phyloP scores from a whole-genome alignment of 176 grass and related monocot species.

The Rhipidocladum racemiflorum region DNA sequence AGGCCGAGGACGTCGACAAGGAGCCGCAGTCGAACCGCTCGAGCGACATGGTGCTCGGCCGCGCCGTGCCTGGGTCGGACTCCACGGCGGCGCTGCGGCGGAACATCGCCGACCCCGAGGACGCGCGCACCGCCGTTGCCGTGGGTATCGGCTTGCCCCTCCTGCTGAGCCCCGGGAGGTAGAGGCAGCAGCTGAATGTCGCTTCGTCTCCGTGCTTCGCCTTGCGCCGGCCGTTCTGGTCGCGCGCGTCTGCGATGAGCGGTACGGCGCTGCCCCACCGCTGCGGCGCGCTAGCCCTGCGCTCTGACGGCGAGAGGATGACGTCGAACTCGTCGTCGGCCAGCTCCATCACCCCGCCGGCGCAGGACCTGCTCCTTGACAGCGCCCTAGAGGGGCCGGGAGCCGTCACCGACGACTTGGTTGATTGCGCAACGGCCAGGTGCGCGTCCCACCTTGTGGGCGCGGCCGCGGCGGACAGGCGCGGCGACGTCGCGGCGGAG shows the following conservation, averaged over 20 bases:
- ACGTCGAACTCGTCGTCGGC: slow-evolving; percentile 20
- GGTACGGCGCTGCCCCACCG: slow-evolving; percentile 42
- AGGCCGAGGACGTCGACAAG: slow-evolving; percentile 37
- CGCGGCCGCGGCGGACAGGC: not conserved
- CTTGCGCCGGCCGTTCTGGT: slow-evolving; percentile 10
- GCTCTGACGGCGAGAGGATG: slow-evolving; percentile 14
- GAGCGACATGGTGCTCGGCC: slow-evolving; percentile 50
- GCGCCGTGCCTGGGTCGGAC: slow-evolving; percentile 5
- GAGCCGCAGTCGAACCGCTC: slow-evolving; percentile 60
- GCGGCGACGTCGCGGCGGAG: not conserved
- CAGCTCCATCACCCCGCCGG: not conserved
- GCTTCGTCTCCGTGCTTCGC: not conserved
- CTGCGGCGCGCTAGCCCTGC: slow-evolving; percentile 41
- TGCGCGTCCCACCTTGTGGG: slow-evolving; percentile 10
- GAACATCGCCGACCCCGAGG: not conserved
- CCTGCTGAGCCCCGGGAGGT: slow-evolving; percentile 52
- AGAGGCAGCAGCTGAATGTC: slow-evolving; percentile 67
- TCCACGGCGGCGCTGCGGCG: not conserved
- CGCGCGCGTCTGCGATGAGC: slow-evolving; percentile 23
- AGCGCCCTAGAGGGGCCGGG: not conserved
- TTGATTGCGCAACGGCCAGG: not conserved
- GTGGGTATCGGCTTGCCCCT: slow-evolving; percentile 33
- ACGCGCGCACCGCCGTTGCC: not conserved
- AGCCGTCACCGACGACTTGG: not conserved
- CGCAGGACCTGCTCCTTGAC: not conserved